Evolutionary conservation across 2,329 filamentous ascomycete genomes (phyloP).

Genomic region (Trichoderma breve): DNA sequence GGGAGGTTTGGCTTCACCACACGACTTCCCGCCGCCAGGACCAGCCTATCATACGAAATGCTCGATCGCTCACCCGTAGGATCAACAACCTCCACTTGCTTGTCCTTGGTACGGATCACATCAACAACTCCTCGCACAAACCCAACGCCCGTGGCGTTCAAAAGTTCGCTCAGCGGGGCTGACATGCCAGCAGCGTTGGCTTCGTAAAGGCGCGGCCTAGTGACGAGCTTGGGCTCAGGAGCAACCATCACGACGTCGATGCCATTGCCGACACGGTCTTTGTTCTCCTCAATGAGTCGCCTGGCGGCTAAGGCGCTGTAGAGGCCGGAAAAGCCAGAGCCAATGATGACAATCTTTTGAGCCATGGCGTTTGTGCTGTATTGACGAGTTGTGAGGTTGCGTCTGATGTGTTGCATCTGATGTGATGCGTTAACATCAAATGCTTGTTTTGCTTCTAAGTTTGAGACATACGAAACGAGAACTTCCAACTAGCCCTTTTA

Average conservation of each 20-base stretch:
- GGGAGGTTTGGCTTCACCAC: slow-evolving; percentile 31
- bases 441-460: not conserved
- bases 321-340: slow-evolving; percentile 37
- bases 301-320: slow-evolving; percentile 38
- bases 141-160: slow-evolving; percentile 29
- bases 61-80: not conserved
- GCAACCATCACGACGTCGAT: slow-evolving; percentile 35
- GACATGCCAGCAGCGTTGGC: slow-evolving; percentile 29
- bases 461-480: not conserved
- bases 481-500: not conserved
- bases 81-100: slow-evolving; percentile 5
- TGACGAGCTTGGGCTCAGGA: slow-evolving; percentile 33
- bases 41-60: slow-evolving; percentile 34
- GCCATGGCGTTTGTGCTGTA: not conserved
- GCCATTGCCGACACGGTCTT: slow-evolving; percentile 3
- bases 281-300: slow-evolving; percentile 30
- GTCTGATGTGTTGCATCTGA: not conserved
- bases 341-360: slow-evolving; percentile 24
- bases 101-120: slow-evolving; percentile 22
- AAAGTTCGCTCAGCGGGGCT: slow-evolving; percentile 26
- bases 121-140: slow-evolving; percentile 30
- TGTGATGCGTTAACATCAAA: not conserved
- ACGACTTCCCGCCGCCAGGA: slow-evolving; percentile 37
- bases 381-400: not conserved
- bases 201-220: slow-evolving; percentile 38